Base-by-base conservation (phyloP, 768 basidiomycete species). In the Xerocomus brunneocitrinus region DNA sequence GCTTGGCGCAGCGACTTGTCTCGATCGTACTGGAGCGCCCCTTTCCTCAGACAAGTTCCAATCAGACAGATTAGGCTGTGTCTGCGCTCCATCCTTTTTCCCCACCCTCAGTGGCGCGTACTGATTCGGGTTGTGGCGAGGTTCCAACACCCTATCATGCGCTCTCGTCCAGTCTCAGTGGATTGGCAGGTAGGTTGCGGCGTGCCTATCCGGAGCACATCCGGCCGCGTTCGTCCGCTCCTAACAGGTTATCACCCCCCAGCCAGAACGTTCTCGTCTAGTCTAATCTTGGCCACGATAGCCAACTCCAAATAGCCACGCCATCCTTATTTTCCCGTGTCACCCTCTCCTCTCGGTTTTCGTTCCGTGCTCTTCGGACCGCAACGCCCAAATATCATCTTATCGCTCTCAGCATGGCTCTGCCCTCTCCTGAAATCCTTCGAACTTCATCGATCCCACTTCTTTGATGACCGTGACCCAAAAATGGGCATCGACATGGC, bases 401-500 rank as follows among this genome's bases (percentile, higher is more conserved):
- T 64, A 64, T 67, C 53, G 19, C 22, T 40, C 36, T 10, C 35
- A 55, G 9, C 43, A 27, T 50, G 27, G 7, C 12, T n/a, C 24
- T 14, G 10, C 39, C 43, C 50, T 59, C 53, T 52, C 9, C 49
- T 34, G 43, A 42, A 5, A 24, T 32, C 30, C 14, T 44, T n/a
- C 30, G 24, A n/a, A 12, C 49, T 51, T 42, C 52, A 50, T 58
- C 53, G 39, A 32, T 41, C 34, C 40, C 22, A 46, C 16, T 47
- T 38, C 46, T 56, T 57, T 65, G 49, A 56, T 62, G 48, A 32
- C 63, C 63, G 63, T 43, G 9, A n/a, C 40, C 54, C 47, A 48
- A 39, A 57, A 3, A 43, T 35, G 54, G 62, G 8, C 10, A 42
- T 34, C 41, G 16, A 24, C 10, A 39, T 8, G 32, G 13, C 50